Evolutionary conservation across 1,139 yeast species (phyloP), one percentile per base, ranked within the genome.

Genomic region (Debaryomyces nepalensis): DNA sequence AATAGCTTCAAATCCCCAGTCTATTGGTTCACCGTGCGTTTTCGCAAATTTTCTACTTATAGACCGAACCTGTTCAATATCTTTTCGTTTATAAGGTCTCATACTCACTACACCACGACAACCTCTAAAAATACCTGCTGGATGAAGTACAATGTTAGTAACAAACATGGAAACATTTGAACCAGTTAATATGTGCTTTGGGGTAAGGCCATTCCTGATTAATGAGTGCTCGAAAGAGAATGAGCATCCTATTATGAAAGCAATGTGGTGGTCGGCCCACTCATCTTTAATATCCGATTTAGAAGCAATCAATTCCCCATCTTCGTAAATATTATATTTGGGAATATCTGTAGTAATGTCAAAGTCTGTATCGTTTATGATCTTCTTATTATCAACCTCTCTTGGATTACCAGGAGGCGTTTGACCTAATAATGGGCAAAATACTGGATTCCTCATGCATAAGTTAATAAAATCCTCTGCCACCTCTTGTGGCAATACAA

Each of bases 1-100:
- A 1, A 57, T 52, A 3, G 63, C 70, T 24, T 62, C 69, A 40
- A 44, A 62, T 1, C 71, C 71, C 68, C 69, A 64, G 27, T 62
- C 70, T 34, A 66, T 51, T 6, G 72, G 72, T 38, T 59, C 68
- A 3, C 71, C 73, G 42, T 67, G 71, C 6, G 64, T 58, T 32
- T 51, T 51, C 14, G 48, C 44, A 48, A 55, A 67, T 4, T 40
- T 39, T n/a, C 59, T 35, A 8, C 68, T 56, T 12, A 67, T 57
- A 10, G 45, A 44, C 19, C 68, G 48, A 3, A 65, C 64, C 33
- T 39, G 42, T 7, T 52, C 57, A 2, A 66, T 16, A 31, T 61
- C 63, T 15, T 44, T 36, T 4, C 20, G 22, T 33, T 59, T 59
- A 41, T 61, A 65, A 0, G 71, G 70, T 30, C 71, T 50, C 71